These are phyloP conservation scores for Aspergillus jensenii DNA, from an alignment of 2,329 filamentous ascomycete species.

Conservation along the genomic window DNA sequence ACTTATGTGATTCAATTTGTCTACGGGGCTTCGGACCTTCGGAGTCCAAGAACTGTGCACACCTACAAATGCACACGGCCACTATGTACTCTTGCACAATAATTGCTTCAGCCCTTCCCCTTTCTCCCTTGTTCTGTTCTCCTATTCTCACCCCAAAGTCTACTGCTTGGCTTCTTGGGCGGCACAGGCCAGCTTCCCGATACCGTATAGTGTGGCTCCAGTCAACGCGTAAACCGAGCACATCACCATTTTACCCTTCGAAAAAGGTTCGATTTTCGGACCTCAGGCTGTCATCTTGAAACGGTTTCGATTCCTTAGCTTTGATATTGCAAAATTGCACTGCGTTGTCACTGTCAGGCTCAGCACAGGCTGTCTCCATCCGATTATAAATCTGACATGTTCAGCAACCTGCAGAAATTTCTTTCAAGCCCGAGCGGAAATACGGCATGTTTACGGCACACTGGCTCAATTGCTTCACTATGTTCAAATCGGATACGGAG, in stretches of 20 bases:
- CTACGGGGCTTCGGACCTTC: neutral
- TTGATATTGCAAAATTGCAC: neutral
- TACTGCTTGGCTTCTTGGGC: conserved; percentile 1
- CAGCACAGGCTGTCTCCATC: neutral
- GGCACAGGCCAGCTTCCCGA: conserved; percentile 7
- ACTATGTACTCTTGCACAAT: neutral
- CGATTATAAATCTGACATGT: neutral
- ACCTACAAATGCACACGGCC: neutral
- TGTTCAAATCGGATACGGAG: neutral
- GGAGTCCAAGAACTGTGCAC: neutral
- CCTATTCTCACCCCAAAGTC: conserved; percentile 10
- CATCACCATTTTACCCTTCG: conserved; percentile 4
- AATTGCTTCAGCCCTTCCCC: neutral
- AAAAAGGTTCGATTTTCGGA: neutral
- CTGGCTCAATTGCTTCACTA: neutral
- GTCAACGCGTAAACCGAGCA: conserved; percentile 15
- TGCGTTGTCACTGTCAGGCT: neutral
- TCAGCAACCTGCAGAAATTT: neutral
- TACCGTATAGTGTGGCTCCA: conserved; percentile 16
- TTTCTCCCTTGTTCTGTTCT: conserved; percentile 10
- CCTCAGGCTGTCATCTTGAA: conserved; percentile 9
- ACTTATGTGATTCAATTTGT: too few relatives aligned
- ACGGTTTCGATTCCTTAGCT: neutral
- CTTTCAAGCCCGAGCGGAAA: neutral
- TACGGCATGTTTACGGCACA: neutral